phyloP scores from a whole-genome alignment of 768 basidiomycete species.

The Leccinum uliginosum region DNA sequence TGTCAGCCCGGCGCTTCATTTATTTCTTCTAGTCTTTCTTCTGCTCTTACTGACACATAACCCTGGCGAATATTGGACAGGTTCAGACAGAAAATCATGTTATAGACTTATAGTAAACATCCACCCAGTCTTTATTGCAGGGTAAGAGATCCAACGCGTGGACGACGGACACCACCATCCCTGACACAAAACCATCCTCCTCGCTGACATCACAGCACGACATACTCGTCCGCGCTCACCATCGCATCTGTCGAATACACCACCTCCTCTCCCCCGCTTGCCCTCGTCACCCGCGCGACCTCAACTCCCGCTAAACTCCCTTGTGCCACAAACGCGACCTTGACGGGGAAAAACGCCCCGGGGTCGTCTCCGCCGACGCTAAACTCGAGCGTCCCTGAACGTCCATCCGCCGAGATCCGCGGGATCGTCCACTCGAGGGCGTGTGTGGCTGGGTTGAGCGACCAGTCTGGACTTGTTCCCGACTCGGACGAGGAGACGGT shows the following conservation, averaged over 20 bases:
- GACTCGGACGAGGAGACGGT: conserved; percentile 48
- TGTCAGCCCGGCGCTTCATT: too few relatives aligned
- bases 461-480: conserved; percentile 66
- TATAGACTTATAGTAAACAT: too few relatives aligned
- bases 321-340: conserved; percentile 73
- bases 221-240: conserved; percentile 53
- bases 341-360: conserved; percentile 89
- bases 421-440: conserved; percentile 47
- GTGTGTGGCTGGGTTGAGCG: conserved; percentile 74
- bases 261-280: conserved; percentile 47
- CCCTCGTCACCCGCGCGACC: conserved; percentile 54
- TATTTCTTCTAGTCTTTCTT: too few relatives aligned
- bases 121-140: too few relatives aligned
- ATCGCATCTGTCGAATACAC: conserved; percentile 54
- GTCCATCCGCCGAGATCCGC: too few relatives aligned
- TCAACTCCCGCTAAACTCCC: conserved; percentile 78
- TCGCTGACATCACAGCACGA: conserved; percentile 38
- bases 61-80: too few relatives aligned
- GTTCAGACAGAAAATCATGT: too few relatives aligned
- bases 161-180: too few relatives aligned
- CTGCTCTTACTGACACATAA: too few relatives aligned
- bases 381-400: conserved; percentile 38
- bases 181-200: too few relatives aligned
- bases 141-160: too few relatives aligned
- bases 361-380: conserved; percentile 80